Evolutionary conservation across 2,329 filamentous ascomycete genomes (phyloP), one percentile per base, ranked within the genome.

Genomic region (Cercospora beticola): DNA sequence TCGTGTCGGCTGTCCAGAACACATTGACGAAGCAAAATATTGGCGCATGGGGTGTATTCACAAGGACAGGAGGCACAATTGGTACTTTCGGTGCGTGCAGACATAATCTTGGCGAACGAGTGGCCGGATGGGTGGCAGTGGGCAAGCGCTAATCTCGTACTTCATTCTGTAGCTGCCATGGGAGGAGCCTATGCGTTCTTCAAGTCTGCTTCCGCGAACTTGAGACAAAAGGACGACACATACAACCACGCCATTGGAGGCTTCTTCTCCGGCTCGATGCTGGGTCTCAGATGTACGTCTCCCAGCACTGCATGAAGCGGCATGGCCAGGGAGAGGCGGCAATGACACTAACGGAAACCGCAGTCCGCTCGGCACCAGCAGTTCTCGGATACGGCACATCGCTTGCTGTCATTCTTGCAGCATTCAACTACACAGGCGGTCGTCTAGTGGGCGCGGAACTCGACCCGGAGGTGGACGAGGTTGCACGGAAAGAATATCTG

Each of bases 1-100:
- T 93, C 80, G 79, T 91, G 69, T 90, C 92, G 62, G 90, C 91
- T 65, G 86, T 97, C 73, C 92, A 94, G 84, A 98, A 97, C 84
- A 92, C 93, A 68, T 86, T 97, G 75, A 86, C 90, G 65, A 93
- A 89, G 84, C 86, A 88, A 79, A 97, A 97, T 81, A 85, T 95
- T 73, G 92, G 93, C 75, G 86, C 89, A 70, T 88, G 90, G 84
- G 91, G 92, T 74, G 86, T 97, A 76, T 89, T 98, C 79, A 92
- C 92, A 58, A 88, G 89, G 76, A 90, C 89, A 67, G 94, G 93
- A 73, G 85, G 89, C 77, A 90, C 90, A 61, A 91, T 94, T 78
- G 90, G 83, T 70, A 78, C 87, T 69, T 88, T 88, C 76, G 87
- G 90, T 92, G 85, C 40, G 76, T 58, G 33, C 4, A 12, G 6